A percentile compares a stretch with the other conserved stretches of the same genome.
phyloP scores from a whole-genome alignment of 768 basidiomycete species.

The Lactarius indigo region DNA sequence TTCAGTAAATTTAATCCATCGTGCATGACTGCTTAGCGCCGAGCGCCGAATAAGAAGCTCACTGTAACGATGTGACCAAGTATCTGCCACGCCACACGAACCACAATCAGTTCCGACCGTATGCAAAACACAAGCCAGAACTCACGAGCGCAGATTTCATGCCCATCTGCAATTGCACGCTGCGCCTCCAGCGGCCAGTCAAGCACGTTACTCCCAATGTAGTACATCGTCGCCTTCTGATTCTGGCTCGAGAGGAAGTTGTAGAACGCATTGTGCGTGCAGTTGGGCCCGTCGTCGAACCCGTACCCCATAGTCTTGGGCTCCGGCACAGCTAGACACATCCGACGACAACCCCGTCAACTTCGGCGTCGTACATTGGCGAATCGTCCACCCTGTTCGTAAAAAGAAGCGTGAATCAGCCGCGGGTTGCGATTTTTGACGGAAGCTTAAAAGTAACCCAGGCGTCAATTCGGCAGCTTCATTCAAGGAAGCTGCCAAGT shows the following conservation, averaged over 20 bases:
- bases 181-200: constrained; percentile 56
- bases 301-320: constrained; percentile 55
- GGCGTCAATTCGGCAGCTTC: not conserved
- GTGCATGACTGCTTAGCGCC: not conserved
- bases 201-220: constrained; percentile 55
- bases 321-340: constrained; percentile 48
- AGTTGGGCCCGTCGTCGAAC: constrained; percentile 66
- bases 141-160: constrained; percentile 55
- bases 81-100: constrained; percentile 29
- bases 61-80: constrained; percentile 54
- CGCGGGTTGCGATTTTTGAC: constrained; percentile 34
- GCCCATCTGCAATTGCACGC: constrained; percentile 52
- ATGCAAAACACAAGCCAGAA: too few species aligned
- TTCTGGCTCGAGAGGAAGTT: constrained; percentile 48
- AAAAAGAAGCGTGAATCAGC: not conserved
- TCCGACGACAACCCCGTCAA: constrained; percentile 41
- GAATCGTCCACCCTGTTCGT: constrained; percentile 38
- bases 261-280: constrained; percentile 61
- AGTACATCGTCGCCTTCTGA: constrained; percentile 65
- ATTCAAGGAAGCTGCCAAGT: not conserved
- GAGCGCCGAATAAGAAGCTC: not conserved
- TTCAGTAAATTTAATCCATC: not conserved
- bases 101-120: not conserved
- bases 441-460: not conserved
- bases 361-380: constrained; percentile 48